These are phyloP conservation scores for Tetrapisispora iriomotensis DNA, from an alignment of 805 yeast genomes.

Conservation along the genomic window DNA sequence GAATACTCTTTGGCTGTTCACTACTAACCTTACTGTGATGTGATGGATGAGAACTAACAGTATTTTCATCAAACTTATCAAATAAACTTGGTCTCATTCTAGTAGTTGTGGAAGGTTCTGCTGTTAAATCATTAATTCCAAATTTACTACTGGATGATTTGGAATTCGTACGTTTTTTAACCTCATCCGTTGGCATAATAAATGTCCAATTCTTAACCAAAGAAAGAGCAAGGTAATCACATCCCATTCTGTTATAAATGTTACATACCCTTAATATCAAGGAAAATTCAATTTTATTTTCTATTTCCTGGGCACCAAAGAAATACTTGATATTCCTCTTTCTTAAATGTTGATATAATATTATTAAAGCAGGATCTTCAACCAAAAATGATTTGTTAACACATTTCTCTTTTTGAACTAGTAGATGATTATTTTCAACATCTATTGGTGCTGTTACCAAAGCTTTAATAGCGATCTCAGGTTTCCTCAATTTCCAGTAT, in stretches of 20 bases:
- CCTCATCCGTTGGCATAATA: conserved; percentile 10
- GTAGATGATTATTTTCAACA: conserved; percentile 23
- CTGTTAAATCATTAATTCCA: conserved; percentile 6
- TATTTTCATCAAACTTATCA: conserved; percentile 18
- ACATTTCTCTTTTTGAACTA: conserved; percentile 26
- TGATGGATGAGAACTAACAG: background rate
- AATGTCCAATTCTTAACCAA: conserved; percentile 64
- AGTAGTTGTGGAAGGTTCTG: conserved; percentile 16
- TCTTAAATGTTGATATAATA: conserved; percentile 55
- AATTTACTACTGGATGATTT: conserved; percentile 1
- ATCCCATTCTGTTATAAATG: conserved; percentile 82
- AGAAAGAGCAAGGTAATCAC: conserved; percentile 64
- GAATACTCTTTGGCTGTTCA: conserved; percentile 5
- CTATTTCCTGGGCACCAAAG: conserved; percentile 36
- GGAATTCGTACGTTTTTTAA: conserved; percentile 3
- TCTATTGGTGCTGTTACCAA: conserved; percentile 47
- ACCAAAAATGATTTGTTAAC: conserved; percentile 39
- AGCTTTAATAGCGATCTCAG: conserved; percentile 48
- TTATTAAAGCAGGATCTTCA: conserved; percentile 75
- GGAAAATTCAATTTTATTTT: conserved; percentile 43
- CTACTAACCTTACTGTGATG: background rate
- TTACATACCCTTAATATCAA: conserved; percentile 53
- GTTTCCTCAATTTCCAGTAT: conserved; percentile 52
- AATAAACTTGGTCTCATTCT: conserved; percentile 22
- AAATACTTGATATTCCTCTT: conserved; percentile 40